Base-by-base conservation (phyloP, 768 basidiomycete species). In the Tylopilus sp. region DNA sequence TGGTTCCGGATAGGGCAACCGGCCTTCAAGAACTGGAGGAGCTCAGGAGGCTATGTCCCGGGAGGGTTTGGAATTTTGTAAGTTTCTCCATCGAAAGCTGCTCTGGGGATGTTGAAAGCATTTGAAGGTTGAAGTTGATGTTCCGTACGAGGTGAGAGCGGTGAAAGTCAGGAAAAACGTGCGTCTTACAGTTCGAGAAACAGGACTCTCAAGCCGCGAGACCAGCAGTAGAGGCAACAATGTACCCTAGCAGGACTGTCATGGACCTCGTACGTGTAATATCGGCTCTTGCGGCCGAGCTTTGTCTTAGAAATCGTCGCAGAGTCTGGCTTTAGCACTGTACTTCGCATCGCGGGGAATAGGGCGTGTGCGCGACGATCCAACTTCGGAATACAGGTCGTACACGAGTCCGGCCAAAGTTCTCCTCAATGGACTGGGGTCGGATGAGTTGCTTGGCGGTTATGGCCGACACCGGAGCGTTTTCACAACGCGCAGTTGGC, bases 361-460 rank as follows among this genome's bases (percentile, higher is more conserved):
- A 30, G 95, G 97, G 2, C 71, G 76, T 44, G 61, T 89, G 0
- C 75, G 78, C 28, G 58, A 57, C 11, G 44, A 62, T 12, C 66
- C 69, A 1, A 64, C 73, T 4, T 68, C 77, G 3, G 60, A 40
- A 21, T 58, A 62, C 28, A 58, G 45, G 30, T 71, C 74, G 7
- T 95, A 97, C 69, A 76, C 71, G 0, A 94, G 88, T 55, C 67
- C 75, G 8, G 92, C 97, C 0, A 79, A 82, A 40, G 93, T 98
- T 0, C 72, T 98, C 9, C 71, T 99, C 22, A 95, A 84, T 56
- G 97, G 97, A 1, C 74, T 99, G 7, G 97, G 97, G 0, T 91
- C 97, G 1, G 97, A 99, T 64, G 97, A 99, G 65, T 76, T 98
- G 36, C 75, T 99, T 5, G 97, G 94, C 3, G 97, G 97, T 1